Base-by-base conservation (phyloP, 208 protist genomes). In the Crithidia thermophila region DNA sequence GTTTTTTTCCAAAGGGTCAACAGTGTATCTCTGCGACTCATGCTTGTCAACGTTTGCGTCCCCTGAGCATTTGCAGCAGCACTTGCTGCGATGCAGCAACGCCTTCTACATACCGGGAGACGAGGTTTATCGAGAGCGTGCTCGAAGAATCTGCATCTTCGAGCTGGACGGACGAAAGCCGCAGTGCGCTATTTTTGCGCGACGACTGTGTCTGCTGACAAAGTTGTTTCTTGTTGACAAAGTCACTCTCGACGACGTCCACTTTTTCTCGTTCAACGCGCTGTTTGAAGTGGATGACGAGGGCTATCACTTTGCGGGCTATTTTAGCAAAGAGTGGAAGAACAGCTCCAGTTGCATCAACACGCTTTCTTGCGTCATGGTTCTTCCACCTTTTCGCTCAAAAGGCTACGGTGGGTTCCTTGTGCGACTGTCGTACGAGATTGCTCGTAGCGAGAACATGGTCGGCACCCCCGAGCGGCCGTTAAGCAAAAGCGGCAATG, bases 291-390 rank as follows among this genome's bases (percentile, higher is more conserved):
- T 90, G 1, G 84, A 93, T 47, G 84, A 93, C 50, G 75, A 70
- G 36, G 87, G 87, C 6, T 93, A 81, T 63, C 87, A 93, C 58
- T 93, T 93, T 56, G 79, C 72, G 2, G 87, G 84, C 0, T 90
- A 93, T 53, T 93, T 90, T 42, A 93, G 87, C 62, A 90, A 85
- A 50, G 84, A 90, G 63, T 90, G 80, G 76, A 77, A 68, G 36
- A 87, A 64, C 40, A 90, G 75, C 36, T 56, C 57, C 3, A 67
- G 49, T 16, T 93, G 84, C 68, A 73, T 84, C 47, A 90, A 90
- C 55, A 88, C 87, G n/a, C 58, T 93, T 2, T 93, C 87, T 1
- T 93, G 87, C 61, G 78, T 93, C 5, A 87, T 93, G 73, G 65
- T 93, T 11, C 55, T 93, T 4, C 84, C 84, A 14, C 87, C 84